These are phyloP conservation scores for Pyrus hybrid DNA, from an alignment of 331 rosid genomes.

Conservation along the genomic window DNA sequence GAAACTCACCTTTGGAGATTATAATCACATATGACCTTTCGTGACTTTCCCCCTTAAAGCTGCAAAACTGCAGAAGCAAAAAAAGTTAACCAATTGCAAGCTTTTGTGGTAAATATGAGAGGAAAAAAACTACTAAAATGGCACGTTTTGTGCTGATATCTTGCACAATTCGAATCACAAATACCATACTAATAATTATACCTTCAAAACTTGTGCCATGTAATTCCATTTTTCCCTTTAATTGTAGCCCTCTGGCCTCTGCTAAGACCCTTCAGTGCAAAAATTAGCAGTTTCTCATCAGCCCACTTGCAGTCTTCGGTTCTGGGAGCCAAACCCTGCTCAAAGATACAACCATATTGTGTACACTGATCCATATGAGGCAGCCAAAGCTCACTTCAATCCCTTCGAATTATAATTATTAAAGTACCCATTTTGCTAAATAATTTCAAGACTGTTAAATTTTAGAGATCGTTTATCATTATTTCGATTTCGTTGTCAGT, in stretches of 20 bases:
- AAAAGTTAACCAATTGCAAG: not conserved
- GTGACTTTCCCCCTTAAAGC: not conserved
- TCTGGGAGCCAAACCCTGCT: not conserved
- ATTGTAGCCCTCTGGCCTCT: too few relatives aligned
- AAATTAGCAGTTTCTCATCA: not conserved
- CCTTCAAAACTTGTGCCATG: not conserved
- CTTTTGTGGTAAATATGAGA: not conserved
- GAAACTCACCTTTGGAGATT: too few relatives aligned
- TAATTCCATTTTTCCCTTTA: not conserved
- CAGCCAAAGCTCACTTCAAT: not conserved
- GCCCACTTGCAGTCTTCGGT: not conserved
- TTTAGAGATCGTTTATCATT: too few relatives aligned
- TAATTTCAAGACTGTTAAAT: not conserved
- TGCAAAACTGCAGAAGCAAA: not conserved
- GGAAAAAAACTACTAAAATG: not conserved
- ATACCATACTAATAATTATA: not conserved
- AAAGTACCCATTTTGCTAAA: not conserved
- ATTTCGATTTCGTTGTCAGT: too few relatives aligned
- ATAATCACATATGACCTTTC: too few relatives aligned
- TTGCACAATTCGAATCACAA: not conserved
- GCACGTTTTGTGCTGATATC: not conserved
- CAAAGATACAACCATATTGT: too few relatives aligned
- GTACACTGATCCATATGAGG: too few relatives aligned
- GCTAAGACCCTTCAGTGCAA: too few relatives aligned
- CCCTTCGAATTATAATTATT: not conserved